phyloP scores from a whole-genome alignment of 352 stramenopile genomes.

The Phytophthora syringae region DNA sequence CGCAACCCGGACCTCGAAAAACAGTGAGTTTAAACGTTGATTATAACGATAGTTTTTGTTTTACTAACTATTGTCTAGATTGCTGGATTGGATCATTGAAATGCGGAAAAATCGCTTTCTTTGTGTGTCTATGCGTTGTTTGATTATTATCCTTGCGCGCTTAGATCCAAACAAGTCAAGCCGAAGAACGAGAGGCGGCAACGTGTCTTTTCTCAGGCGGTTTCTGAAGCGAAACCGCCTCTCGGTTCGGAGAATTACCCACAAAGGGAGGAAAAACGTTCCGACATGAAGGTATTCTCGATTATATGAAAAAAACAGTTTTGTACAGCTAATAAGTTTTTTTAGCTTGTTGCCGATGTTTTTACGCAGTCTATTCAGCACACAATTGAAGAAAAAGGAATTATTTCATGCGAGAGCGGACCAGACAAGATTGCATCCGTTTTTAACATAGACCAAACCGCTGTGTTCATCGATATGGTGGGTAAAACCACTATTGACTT shows the following conservation, averaged over 20 bases:
- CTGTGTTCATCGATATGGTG: conserved; percentile 18
- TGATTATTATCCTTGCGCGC: conserved; percentile 5
- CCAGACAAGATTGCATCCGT: conserved; percentile 1
- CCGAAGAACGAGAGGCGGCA: background rate
- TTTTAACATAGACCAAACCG: conserved; percentile 20
- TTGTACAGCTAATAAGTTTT: background rate
- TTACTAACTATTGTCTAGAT: too few relatives aligned
- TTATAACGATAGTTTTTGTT: too few relatives aligned
- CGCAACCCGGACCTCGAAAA: too few relatives aligned
- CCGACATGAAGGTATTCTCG: conserved; percentile 15
- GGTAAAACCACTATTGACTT: conserved; percentile 23
- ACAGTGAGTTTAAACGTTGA: too few relatives aligned
- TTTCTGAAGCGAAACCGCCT: conserved; percentile 16
- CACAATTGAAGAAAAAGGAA: conserved; percentile 12
- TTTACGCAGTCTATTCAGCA: conserved; percentile 25
- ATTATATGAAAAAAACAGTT: background rate
- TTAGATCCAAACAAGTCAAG: background rate
- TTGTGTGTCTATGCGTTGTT: conserved; percentile 12
- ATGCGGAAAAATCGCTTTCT: conserved; percentile 13
- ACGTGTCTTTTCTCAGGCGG: conserved; percentile 11
- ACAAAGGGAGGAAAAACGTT: conserved; percentile 14
- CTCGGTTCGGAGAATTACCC: conserved; percentile 3
- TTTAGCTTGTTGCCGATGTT: conserved; percentile 10
- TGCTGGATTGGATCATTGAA: conserved; percentile 10
- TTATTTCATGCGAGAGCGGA: background rate